Conservation (phyloP, 352 stramenopile genomes). For the Globisporangium acanthophoron region DNA sequence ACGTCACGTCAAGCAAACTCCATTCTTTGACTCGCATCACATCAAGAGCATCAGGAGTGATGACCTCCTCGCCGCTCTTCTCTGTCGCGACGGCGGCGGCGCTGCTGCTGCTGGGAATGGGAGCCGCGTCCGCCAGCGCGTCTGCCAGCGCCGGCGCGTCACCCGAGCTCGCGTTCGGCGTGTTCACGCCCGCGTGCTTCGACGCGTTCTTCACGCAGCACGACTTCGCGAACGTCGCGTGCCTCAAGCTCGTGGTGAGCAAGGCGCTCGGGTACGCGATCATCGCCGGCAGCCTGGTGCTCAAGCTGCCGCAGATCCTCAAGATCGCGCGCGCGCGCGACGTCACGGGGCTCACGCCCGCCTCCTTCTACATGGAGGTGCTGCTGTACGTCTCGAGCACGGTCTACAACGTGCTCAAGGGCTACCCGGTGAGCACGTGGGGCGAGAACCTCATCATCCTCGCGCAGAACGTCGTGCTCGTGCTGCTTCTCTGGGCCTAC, state of each 20-base stretch:
- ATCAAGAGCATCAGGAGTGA: too few relatives aligned
- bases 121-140: too few relatives aligned
- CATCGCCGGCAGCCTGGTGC: slow-evolving; percentile 78
- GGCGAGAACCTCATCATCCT: slow-evolving; percentile 84
- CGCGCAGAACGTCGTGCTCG: slow-evolving; percentile 78
- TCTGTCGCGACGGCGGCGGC: background rate
- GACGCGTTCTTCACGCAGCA: slow-evolving; percentile 75
- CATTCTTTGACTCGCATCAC: too few relatives aligned
- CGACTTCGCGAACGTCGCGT: slow-evolving; percentile 78
- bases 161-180: slow-evolving; percentile 51
- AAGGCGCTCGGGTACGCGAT: slow-evolving; percentile 86
- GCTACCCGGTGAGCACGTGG: slow-evolving; percentile 85
- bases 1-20: too few relatives aligned
- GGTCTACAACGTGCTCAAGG: slow-evolving; percentile 79
- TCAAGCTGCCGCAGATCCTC: slow-evolving; percentile 88
- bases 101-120: background rate
- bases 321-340: slow-evolving; percentile 81
- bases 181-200: slow-evolving; percentile 76
- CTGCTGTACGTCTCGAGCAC: slow-evolving; percentile 78
- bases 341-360: slow-evolving; percentile 78
- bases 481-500: slow-evolving; percentile 77
- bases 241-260: slow-evolving; percentile 79
- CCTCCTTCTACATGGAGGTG: slow-evolving; percentile 88
- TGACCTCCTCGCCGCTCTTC: too few relatives aligned
- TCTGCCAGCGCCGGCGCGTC: slow-evolving; percentile 7